These are phyloP conservation scores for Tetrahymena malaccensis DNA, from an alignment of 73 alveolate species.

Conservation along the genomic window DNA sequence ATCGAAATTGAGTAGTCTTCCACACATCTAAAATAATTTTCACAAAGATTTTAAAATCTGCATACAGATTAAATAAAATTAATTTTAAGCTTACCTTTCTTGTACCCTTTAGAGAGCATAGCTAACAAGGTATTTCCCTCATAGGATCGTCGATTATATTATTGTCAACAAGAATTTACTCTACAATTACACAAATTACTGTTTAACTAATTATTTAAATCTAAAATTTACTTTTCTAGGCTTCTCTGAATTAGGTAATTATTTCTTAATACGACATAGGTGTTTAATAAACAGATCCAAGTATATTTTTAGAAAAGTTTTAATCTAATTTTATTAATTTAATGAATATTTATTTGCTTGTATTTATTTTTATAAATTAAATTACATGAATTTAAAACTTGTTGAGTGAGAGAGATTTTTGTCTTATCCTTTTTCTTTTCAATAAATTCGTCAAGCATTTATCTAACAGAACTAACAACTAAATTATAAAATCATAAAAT, in stretches of 20 bases:
- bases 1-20: constrained; percentile 34
- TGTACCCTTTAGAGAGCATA: not conserved
- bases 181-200: not conserved
- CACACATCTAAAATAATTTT: not conserved
- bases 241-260: not conserved
- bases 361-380: not conserved
- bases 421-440: not conserved
- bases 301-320: not conserved
- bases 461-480: not conserved
- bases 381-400: not conserved
- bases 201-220: not conserved
- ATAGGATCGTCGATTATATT: not conserved
- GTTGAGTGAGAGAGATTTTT: not conserved
- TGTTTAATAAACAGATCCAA: not conserved
- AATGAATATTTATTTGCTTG: not conserved
- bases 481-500: no score
- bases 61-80: not conserved
- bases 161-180: not conserved
- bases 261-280: not conserved
- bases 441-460: not conserved
- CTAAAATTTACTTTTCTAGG: not conserved
- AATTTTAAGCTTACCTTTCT: not conserved
- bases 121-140: not conserved
- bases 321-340: not conserved
- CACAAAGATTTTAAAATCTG: not conserved